Evolutionary conservation across 495 filamentous ascomycete species (phyloP).

Genomic region (Daldinia loculata): DNA sequence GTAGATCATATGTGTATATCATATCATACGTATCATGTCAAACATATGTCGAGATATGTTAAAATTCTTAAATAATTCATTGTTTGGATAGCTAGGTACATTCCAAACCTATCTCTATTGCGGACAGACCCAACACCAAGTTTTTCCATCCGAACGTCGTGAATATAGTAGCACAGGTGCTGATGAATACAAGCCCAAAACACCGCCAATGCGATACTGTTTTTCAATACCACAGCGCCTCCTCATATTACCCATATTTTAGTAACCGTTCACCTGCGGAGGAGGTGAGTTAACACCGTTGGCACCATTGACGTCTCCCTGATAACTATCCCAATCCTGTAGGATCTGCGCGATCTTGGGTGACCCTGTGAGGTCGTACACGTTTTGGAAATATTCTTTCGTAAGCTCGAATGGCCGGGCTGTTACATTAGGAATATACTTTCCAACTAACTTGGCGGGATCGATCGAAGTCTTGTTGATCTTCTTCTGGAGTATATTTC

Average conservation of each 20-base stretch:
- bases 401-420: slow-evolving; percentile 93
- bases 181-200: slow-evolving; percentile 30
- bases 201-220: not conserved
- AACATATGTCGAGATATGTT: not conserved
- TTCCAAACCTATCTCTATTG: slow-evolving; percentile 16
- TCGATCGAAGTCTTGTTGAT: slow-evolving; percentile 99
- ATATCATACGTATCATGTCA: not conserved
- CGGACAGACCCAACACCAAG: slow-evolving; percentile 12
- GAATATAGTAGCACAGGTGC: slow-evolving; percentile 18
- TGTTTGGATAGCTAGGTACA: not conserved
- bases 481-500: slow-evolving; percentile 97
- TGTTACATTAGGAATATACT: slow-evolving; percentile 99
- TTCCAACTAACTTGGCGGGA: slow-evolving; percentile 92
- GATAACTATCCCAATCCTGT: slow-evolving; percentile 80
- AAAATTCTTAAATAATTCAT: slow-evolving; percentile 1
- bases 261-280: slow-evolving; percentile 38
- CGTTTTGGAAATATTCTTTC: slow-evolving; percentile 99
- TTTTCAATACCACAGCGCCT: not conserved
- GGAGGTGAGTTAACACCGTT: slow-evolving; percentile 31
- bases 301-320: slow-evolving; percentile 50
- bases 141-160: slow-evolving; percentile 11
- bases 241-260: not conserved
- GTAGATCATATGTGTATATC: not conserved
- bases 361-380: slow-evolving; percentile 90
- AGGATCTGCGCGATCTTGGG: slow-evolving; percentile 90